phyloP scores from a whole-genome alignment of 177 flowering plant species.

The Vitis hybrid region DNA sequence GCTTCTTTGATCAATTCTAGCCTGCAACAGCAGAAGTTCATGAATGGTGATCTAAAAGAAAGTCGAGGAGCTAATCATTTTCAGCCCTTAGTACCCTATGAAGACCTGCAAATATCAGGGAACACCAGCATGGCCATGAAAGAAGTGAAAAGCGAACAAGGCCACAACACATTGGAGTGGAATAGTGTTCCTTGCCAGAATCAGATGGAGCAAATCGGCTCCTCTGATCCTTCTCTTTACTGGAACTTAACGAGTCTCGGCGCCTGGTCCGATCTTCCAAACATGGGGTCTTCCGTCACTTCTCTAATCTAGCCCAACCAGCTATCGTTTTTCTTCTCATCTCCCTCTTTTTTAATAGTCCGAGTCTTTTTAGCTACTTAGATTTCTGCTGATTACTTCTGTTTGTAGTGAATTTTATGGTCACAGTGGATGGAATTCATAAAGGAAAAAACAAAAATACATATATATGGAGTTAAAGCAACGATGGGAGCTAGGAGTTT shows the following conservation, averaged over 20 bases:
- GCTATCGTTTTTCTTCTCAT: background rate
- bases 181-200: slow-evolving; percentile 20
- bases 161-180: slow-evolving; percentile 28
- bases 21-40: slow-evolving; percentile 32
- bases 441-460: slow-evolving; percentile 2
- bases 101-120: slow-evolving; percentile 26
- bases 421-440: background rate
- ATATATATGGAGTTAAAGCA: background rate
- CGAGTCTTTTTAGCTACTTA: slow-evolving; percentile 3
- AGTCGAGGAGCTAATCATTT: slow-evolving; percentile 19
- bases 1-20: slow-evolving; percentile 41
- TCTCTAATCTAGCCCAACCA: slow-evolving; percentile 52
- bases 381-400: slow-evolving; percentile 11
- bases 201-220: slow-evolving; percentile 37
- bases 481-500: slow-evolving; percentile 26
- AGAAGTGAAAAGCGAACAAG: slow-evolving; percentile 45
- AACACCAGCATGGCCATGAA: slow-evolving; percentile 11
- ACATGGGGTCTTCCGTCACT: slow-evolving; percentile 61
- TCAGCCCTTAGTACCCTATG: slow-evolving; percentile 24
- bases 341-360: slow-evolving; percentile 18
- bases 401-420: slow-evolving; percentile 19
- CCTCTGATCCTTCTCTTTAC: slow-evolving; percentile 42
- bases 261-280: slow-evolving; percentile 65
- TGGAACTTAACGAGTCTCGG: slow-evolving; percentile 39
- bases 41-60: slow-evolving; percentile 21